Evolutionary conservation across 352 stramenopile genomes (phyloP).

Genomic region (Pythium rishiriense): DNA sequence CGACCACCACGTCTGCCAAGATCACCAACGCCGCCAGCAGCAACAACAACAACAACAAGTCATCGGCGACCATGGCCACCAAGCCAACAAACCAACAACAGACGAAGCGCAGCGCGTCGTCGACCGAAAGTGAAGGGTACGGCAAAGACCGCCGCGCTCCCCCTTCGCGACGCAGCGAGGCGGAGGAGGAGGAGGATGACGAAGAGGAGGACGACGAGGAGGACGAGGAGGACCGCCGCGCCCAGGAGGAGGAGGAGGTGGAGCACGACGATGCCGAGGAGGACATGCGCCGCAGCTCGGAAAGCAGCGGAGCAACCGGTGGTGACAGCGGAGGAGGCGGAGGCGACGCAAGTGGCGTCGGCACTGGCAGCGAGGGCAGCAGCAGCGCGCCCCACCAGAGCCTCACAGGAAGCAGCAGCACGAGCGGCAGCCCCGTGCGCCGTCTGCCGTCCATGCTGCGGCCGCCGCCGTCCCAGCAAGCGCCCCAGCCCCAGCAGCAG

Average conservation of each 20-base stretch:
- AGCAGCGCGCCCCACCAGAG: constrained; percentile 6
- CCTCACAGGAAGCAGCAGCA: constrained; percentile 16
- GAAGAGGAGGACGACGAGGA: constrained; percentile 17
- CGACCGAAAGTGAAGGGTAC: constrained; percentile 24
- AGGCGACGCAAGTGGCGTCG: not conserved
- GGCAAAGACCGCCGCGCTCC: not conserved
- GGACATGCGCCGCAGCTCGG: constrained; percentile 1
- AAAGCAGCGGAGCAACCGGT: not conserved
- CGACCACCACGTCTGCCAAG: constrained; percentile 7
- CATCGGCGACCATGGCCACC: not conserved
- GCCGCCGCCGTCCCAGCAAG: constrained; percentile 3
- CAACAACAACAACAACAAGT: constrained; percentile 14
- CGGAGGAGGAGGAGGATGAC: constrained; percentile 8
- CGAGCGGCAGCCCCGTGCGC: constrained; percentile 36
- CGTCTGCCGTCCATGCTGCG: constrained; percentile 43
- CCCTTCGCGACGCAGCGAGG: constrained; percentile 8
- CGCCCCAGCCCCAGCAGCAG: too few species aligned
- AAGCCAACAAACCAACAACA: constrained; percentile 6
- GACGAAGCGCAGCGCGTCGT: constrained; percentile 9
- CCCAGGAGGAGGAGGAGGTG: not conserved
- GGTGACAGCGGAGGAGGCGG: not conserved
- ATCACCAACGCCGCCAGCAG: not conserved
- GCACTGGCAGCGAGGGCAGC: not conserved
- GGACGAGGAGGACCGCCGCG: constrained; percentile 7
- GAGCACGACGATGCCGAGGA: not conserved